Evolutionary conservation across 371 early-diverging fungal species (phyloP).

Genomic region (Nematocida ausubeli): DNA sequence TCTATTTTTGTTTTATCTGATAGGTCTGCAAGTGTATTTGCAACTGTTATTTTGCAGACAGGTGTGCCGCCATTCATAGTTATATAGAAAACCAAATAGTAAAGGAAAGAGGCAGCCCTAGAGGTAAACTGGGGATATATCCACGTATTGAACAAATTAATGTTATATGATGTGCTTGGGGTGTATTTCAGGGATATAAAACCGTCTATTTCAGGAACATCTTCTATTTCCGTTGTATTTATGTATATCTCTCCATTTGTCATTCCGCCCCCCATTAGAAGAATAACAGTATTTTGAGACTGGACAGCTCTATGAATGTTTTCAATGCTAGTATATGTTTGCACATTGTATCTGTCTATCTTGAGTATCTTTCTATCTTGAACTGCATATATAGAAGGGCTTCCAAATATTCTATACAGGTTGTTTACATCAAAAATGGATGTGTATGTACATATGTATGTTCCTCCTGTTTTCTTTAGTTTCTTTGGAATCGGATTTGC

Average conservation of each 20-base stretch:
- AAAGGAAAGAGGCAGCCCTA: background rate
- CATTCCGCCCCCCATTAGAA: constrained; percentile 28
- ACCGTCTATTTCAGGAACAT: background rate
- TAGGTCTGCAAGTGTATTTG: constrained; percentile 14
- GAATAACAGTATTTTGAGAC: background rate
- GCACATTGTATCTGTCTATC: constrained; percentile 17
- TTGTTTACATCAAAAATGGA: constrained; percentile 13
- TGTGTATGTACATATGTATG: constrained; percentile 30
- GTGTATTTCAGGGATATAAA: background rate
- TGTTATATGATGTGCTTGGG: constrained; percentile 10
- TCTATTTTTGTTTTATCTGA: constrained; percentile 16
- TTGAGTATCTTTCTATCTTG: background rate
- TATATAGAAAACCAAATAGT: constrained; percentile 23
- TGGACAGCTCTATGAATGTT: background rate
- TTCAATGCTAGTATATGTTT: background rate
- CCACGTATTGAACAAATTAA: constrained; percentile 8
- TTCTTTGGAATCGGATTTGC: background rate
- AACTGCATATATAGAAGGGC: constrained; percentile 8
- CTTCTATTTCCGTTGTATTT: background rate
- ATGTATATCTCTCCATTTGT: constrained; percentile 26
- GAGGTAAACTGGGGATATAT: constrained; percentile 9
- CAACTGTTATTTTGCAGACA: background rate
- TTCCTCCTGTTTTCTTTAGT: background rate
- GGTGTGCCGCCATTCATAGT: background rate
- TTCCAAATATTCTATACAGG: background rate